Base-by-base conservation (phyloP, 495 filamentous ascomycete species). In the Thermothielavioides terrestris region DNA sequence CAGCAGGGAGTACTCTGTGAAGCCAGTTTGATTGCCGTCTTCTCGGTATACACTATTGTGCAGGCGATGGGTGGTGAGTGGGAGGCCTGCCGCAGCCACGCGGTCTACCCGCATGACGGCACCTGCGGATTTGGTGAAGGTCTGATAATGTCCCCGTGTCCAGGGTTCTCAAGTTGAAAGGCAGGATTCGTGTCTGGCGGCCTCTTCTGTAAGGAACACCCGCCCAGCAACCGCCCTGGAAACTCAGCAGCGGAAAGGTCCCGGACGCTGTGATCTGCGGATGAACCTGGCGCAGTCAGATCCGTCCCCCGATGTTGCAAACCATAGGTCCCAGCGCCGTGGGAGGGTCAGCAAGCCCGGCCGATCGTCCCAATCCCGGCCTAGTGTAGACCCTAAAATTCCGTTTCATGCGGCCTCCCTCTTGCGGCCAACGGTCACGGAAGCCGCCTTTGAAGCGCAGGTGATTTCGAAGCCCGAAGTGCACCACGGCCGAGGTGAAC, bases 251-350 rank as follows among this genome's bases (percentile, higher is more conserved):
- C 31, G 31, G n/a, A 3, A 34, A 15, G 14, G 25, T 23, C 1
- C 26, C n/a, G 5, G 27, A 34, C 28, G 41, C 15, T 15, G 15
- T 11, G 41, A 43, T 43, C 39, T 17, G 39, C 22, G 39, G 5
- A n/a, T 6, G 17, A 27, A 27, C 14, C 6, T 14, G 38, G 22
- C 38, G 4, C 5, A 2, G 2, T 21, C 28, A 21, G 42, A 44
- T 44, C 42, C 2, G 9, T 26, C 30, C 22, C 43, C 43, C 32
- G 32, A 47, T 47, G 44, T 47, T 32, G 44, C 44, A 38, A 47
- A 37, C 30, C 14, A 7, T 8, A 37, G 44, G 28, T 37, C 44
- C 41, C n/a, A 15, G 5, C 5, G 32, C 23, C 22, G 22, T 27
- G 42, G 27, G 7, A 22, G 12, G 6, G 18, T 11, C 18, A 32